Evolutionary conservation across 768 basidiomycete genomes (phyloP).

Genomic region (Clavulina sp.): DNA sequence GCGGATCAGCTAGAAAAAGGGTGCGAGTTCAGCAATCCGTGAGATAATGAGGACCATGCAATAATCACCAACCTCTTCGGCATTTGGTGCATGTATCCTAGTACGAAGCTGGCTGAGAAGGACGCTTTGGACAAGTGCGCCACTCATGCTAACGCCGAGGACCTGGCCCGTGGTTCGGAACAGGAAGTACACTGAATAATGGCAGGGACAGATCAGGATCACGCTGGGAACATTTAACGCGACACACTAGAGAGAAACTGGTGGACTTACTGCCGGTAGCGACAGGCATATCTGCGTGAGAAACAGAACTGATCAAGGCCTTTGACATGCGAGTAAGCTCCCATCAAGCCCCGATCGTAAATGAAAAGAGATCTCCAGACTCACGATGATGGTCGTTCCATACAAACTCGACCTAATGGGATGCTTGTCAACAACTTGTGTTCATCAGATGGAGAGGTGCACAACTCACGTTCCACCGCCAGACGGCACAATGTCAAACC

Average conservation of each 20-base stretch:
- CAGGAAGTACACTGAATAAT: conserved; percentile 90
- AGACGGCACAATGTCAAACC: conserved; percentile 65
- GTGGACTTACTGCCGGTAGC: conserved; percentile 85
- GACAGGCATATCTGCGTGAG: conserved; percentile 67
- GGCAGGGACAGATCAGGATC: neutral
- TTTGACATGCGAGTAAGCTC: conserved; percentile 18
- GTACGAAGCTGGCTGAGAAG: conserved; percentile 49
- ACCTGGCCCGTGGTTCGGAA: conserved; percentile 93
- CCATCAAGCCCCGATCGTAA: neutral
- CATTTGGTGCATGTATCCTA: conserved; percentile 59
- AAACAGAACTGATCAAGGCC: conserved; percentile 77
- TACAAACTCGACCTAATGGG: conserved; percentile 47
- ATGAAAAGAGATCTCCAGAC: no score
- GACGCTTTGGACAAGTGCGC: conserved; percentile 68
- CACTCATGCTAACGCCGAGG: conserved; percentile 77
- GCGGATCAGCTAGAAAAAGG: conserved; percentile 3
- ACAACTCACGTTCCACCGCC: conserved; percentile 43
- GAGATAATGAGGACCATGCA: neutral
- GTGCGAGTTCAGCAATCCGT: neutral
- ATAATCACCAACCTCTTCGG: conserved; percentile 42
- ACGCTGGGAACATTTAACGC: neutral
- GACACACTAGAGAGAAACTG: no score
- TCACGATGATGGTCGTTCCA: conserved; percentile 69
- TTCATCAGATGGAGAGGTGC: neutral
- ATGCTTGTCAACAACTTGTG: neutral